Conservation (phyloP, 1,284 basidiomycete species). For the Ganoderma multipileum region DNA sequence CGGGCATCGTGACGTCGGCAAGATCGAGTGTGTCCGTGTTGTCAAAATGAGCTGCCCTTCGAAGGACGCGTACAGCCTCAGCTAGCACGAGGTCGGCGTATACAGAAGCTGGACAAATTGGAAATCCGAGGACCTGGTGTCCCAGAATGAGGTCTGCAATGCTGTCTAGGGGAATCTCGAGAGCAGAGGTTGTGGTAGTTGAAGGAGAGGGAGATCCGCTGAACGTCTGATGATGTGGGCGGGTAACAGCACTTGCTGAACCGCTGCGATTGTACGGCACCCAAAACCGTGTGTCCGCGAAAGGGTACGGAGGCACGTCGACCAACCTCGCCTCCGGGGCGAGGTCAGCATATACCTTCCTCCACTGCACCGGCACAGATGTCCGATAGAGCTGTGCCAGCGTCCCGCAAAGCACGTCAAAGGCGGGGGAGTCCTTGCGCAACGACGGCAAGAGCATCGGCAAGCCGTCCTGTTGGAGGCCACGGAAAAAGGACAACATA, state of each 20-base stretch:
- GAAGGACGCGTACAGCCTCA: not conserved
- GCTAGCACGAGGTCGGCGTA: constrained; percentile 65
- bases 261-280: constrained; percentile 51
- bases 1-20: constrained; percentile 53
- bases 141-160: constrained; percentile 58
- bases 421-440: constrained; percentile 50
- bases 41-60: too few species aligned
- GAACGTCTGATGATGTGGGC: not conserved
- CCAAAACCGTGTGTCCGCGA: constrained; percentile 64
- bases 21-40: constrained; percentile 45
- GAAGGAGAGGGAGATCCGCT: constrained; percentile 48
- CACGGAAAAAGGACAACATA: constrained; percentile 58
- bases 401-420: constrained; percentile 51
- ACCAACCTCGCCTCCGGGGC: constrained; percentile 45
- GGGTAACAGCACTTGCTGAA: not conserved
- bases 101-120: constrained; percentile 74
- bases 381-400: constrained; percentile 58
- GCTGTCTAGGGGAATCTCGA: constrained; percentile 57
- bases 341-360: constrained; percentile 57
- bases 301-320: constrained; percentile 69
- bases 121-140: constrained; percentile 61
- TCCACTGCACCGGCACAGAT: constrained; percentile 55
- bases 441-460: constrained; percentile 56
- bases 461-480: constrained; percentile 16
- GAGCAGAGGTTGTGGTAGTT: constrained; percentile 29